Evolutionary conservation across 441 rosid species (phyloP).

Genomic region (Croton laevigatus): DNA sequence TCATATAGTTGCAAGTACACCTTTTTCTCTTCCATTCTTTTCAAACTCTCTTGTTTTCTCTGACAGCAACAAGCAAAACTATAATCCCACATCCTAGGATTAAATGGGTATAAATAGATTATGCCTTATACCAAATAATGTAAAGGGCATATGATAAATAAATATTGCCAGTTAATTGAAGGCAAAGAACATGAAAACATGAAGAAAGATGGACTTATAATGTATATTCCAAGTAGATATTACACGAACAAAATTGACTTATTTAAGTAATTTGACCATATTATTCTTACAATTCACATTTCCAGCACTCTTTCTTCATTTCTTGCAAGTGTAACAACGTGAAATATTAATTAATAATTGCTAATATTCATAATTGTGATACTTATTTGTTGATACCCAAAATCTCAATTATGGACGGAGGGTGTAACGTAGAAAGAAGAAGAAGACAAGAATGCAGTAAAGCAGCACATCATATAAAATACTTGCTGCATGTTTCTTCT

Average conservation of each 20-base stretch:
- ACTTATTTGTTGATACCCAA: too few species aligned
- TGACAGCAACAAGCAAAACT: slow-evolving; percentile 24
- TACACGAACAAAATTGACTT: too few species aligned
- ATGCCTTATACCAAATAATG: background rate
- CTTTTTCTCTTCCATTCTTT: slow-evolving; percentile 57
- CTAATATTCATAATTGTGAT: too few species aligned
- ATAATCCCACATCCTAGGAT: background rate
- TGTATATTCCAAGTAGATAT: too few species aligned
- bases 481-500: background rate
- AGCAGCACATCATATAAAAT: background rate
- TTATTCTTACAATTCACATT: too few species aligned
- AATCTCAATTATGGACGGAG: background rate
- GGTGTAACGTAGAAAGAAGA: background rate
- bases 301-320: too few species aligned
- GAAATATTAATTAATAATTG: too few species aligned
- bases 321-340: too few species aligned
- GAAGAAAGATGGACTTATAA: background rate
- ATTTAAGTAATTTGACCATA: too few species aligned
- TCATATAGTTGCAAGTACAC: slow-evolving; percentile 67
- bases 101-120: background rate
- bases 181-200: background rate
- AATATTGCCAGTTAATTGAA: background rate
- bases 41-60: slow-evolving; percentile 55
- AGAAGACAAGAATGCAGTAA: background rate
- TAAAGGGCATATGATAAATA: background rate